Evolutionary conservation across 306 rosid genomes (phyloP).

Genomic region (Pyrus communis): DNA sequence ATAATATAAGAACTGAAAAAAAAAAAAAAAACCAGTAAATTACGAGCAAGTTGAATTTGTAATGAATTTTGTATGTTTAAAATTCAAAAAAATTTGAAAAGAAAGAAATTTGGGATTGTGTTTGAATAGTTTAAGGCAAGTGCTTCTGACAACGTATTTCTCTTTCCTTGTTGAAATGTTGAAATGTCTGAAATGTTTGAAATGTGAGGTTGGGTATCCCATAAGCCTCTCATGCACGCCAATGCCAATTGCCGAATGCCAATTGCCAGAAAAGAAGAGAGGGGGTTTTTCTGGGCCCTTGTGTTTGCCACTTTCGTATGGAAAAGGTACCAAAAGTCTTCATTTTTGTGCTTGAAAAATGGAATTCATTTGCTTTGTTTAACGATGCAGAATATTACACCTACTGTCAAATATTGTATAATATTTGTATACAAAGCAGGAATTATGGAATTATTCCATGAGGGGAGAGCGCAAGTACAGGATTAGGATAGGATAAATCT

Average conservation of each 20-base stretch:
- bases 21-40: too few relatives aligned
- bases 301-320: constrained; percentile 46
- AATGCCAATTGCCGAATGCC: neutral
- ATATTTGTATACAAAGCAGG: neutral
- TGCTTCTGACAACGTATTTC: too few relatives aligned
- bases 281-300: constrained; percentile 33
- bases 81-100: too few relatives aligned
- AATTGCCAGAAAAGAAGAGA: constrained; percentile 8
- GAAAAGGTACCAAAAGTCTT: constrained; percentile 9
- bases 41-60: too few relatives aligned
- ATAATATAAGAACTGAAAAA: too few relatives aligned
- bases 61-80: too few relatives aligned
- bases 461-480: neutral
- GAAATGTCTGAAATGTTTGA: constrained; percentile 11
- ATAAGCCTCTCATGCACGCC: constrained; percentile 14
- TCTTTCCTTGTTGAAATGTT: neutral
- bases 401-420: too few relatives aligned
- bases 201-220: constrained; percentile 1
- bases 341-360: constrained; percentile 19
- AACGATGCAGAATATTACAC: constrained; percentile 1
- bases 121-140: too few relatives aligned
- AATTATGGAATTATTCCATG: neutral
- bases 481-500: neutral
- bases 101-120: too few relatives aligned
- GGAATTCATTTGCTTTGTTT: constrained; percentile 5